Conservation (phyloP, 2,329 filamentous ascomycete genomes). For the Zalaria obscura region DNA sequence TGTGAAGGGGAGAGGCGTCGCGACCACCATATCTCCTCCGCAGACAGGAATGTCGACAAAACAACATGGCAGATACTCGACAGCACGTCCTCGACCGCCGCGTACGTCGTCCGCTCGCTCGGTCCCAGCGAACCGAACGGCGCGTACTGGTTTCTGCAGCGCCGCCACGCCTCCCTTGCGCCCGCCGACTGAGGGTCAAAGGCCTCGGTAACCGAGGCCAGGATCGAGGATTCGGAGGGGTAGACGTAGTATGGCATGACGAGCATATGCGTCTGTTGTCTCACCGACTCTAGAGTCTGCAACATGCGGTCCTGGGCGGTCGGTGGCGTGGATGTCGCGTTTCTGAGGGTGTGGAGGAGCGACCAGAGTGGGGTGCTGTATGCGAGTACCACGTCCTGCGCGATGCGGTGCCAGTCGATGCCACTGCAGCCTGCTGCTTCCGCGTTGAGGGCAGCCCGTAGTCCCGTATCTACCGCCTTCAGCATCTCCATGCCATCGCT, state of each 20-base stretch:
- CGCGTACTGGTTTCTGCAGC: slow-evolving; percentile 28
- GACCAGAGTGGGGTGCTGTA: slow-evolving; percentile 21
- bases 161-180: slow-evolving; percentile 24
- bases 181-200: slow-evolving; percentile 21
- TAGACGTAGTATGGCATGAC: slow-evolving; percentile 33
- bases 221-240: slow-evolving; percentile 13
- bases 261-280: slow-evolving; percentile 28
- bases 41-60: slow-evolving; percentile 27
- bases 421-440: slow-evolving; percentile 12
- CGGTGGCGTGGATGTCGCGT: slow-evolving; percentile 14
- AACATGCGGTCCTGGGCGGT: too few relatives aligned
- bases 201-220: slow-evolving; percentile 7
- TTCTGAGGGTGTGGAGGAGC: slow-evolving; percentile 11
- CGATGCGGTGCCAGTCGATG: slow-evolving; percentile 30
- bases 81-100: slow-evolving; percentile 27
- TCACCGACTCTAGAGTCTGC: slow-evolving; percentile 9
- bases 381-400: slow-evolving; percentile 27
- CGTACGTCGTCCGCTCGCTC: slow-evolving; percentile 23
- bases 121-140: slow-evolving; percentile 17
- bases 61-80: slow-evolving; percentile 27
- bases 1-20: too few relatives aligned
- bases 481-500: slow-evolving; percentile 12
- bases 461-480: slow-evolving; percentile 7
- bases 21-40: slow-evolving; percentile 24
- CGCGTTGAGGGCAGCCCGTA: slow-evolving; percentile 6